Percentiles rank a stretch among this genome's conserved stretches.
These are phyloP conservation scores for Anthoceros angustus DNA, from an alignment of 225 moss, liverwort and hornwort species.

Conservation along the genomic window DNA sequence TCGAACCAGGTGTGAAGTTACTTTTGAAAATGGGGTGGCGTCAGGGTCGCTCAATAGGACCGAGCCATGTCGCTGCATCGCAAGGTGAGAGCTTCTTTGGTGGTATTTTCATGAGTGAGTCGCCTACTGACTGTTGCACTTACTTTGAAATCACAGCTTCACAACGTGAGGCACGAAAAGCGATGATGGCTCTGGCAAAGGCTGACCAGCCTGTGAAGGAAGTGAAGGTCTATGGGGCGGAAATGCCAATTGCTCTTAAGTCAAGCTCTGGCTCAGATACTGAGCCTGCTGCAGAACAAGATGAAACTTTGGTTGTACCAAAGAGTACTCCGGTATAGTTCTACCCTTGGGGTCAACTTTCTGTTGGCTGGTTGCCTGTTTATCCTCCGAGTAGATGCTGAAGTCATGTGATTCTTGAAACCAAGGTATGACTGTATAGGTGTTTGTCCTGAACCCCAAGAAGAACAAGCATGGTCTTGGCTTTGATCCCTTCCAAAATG, in stretches of 20 bases:
- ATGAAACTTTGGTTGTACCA: slow-evolving; percentile 26
- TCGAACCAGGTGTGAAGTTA: slow-evolving; percentile 48
- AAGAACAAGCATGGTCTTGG: slow-evolving; percentile 61
- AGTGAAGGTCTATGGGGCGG: slow-evolving; percentile 9
- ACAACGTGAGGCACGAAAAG: slow-evolving; percentile 60
- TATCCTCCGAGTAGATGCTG: background rate
- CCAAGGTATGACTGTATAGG: slow-evolving; percentile 5
- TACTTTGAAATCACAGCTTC: slow-evolving; percentile 24
- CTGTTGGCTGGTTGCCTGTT: background rate
- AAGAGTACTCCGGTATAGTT: slow-evolving; percentile 37
- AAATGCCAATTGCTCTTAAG: slow-evolving; percentile 10
- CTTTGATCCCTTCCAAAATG: slow-evolving; percentile 61
- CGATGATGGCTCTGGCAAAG: slow-evolving; percentile 44
- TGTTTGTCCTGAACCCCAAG: slow-evolving; percentile 56
- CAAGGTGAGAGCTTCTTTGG: slow-evolving; percentile 24
- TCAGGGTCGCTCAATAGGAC: slow-evolving; percentile 47
- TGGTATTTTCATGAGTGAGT: background rate
- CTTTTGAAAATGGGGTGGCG: slow-evolving; percentile 95
- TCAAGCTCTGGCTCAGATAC: slow-evolving; percentile 12
- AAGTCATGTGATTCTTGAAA: background rate
- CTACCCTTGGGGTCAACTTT: slow-evolving; percentile 7
- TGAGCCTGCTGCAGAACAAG: slow-evolving; percentile 20
- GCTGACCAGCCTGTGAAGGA: slow-evolving; percentile 1
- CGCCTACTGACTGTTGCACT: background rate
- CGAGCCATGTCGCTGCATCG: slow-evolving; percentile 43